phyloP scores from a whole-genome alignment of 345 rosid genomes.

The Rubroshorea leprosula region DNA sequence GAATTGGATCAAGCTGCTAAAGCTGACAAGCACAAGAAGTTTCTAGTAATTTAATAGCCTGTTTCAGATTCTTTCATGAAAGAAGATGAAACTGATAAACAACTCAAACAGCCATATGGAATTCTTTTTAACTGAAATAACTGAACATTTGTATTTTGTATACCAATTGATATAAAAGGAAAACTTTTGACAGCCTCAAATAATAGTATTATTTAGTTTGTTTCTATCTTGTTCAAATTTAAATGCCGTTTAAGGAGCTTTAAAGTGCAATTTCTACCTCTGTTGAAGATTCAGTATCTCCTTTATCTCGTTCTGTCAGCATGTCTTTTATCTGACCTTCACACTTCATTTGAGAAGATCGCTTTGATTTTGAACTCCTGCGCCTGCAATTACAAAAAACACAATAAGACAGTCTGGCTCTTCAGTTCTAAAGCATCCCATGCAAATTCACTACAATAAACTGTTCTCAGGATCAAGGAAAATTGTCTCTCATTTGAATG shows the following conservation, averaged over 20 bases:
- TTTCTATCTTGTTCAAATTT: too few relatives aligned
- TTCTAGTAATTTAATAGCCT: too few relatives aligned
- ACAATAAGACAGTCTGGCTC: neutral
- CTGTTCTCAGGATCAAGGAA: neutral
- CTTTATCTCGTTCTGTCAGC: slow-evolving; percentile 17
- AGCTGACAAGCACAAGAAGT: too few relatives aligned
- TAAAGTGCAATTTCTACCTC: slow-evolving; percentile 28
- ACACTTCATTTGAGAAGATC: slow-evolving; percentile 12
- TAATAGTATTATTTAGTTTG: too few relatives aligned
- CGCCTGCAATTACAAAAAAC: slow-evolving; percentile 17
- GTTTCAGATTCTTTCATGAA: too few relatives aligned
- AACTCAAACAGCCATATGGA: too few relatives aligned
- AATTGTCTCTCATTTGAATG: neutral
- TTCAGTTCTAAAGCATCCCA: neutral
- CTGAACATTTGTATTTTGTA: too few relatives aligned
- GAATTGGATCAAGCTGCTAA: neutral
- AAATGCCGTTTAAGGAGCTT: neutral
- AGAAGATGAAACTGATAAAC: too few relatives aligned
- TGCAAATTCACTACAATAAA: neutral
- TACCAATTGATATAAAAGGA: too few relatives aligned
- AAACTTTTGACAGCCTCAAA: too few relatives aligned
- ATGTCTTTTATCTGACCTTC: slow-evolving; percentile 18
- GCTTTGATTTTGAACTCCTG: slow-evolving; percentile 25
- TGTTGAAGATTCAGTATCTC: slow-evolving; percentile 33
- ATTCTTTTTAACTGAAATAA: too few relatives aligned